Conservation (phyloP, 495 filamentous ascomycete genomes). For the Neurospora terricola region DNA sequence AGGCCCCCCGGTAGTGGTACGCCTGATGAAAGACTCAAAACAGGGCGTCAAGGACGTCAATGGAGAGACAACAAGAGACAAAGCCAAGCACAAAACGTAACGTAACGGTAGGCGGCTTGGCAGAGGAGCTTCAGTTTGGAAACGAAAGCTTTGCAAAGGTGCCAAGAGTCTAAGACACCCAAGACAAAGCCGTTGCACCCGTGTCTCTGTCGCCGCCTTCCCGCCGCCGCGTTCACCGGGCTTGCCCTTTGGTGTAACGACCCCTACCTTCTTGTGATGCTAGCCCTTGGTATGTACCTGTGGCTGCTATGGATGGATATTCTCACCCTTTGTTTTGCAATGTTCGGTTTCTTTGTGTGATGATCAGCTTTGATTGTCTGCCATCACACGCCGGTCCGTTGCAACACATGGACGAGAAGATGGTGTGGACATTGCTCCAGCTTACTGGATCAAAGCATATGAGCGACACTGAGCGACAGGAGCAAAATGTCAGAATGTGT, state of each 20-base stretch:
- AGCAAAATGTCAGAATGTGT: background rate
- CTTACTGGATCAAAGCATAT: background rate
- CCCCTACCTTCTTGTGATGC: background rate
- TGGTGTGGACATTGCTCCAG: background rate
- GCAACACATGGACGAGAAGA: background rate
- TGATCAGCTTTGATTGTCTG: background rate
- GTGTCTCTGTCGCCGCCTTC: background rate
- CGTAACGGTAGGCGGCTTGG: background rate
- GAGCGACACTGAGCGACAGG: background rate
- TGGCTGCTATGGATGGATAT: background rate
- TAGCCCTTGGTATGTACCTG: background rate
- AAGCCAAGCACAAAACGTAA: background rate
- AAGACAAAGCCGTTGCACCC: background rate
- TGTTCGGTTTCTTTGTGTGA: background rate
- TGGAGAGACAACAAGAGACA: background rate
- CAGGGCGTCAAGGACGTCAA: background rate
- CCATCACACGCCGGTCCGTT: background rate
- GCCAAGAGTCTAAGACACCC: background rate
- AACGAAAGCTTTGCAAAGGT: background rate
- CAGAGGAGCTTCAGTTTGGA: background rate
- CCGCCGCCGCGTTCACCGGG: background rate
- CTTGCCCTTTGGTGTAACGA: background rate
- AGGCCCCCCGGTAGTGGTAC: background rate
- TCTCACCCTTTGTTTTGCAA: background rate
- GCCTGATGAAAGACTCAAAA: background rate